Evolutionary conservation across 371 early-diverging fungal species (phyloP), one percentile per base, ranked within the genome.

Genomic region (Zychaea mexicana): DNA sequence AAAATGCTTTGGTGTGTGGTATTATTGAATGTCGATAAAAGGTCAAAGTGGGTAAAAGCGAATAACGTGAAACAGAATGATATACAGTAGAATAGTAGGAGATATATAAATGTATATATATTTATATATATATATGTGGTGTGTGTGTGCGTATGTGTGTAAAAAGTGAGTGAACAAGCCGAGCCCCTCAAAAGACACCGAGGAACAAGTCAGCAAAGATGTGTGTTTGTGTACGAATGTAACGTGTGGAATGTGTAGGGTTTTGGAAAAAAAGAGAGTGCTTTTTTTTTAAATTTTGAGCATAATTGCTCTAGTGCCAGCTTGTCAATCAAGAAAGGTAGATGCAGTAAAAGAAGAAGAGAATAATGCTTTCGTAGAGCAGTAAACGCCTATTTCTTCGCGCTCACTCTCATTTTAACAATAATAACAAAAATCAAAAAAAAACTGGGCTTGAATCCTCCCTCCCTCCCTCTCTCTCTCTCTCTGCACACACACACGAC

Each of bases 311-410:
- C 45, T 12, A n/a, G 45, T 17, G 45, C 45, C 26, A 24, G 49
- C 49, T 49, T 49, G 49, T 49, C 49, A 49, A 49, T 49, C 49
- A 49, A 49, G 49, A 22, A 49, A 49, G 12, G 26, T 2, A 49
- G 24, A 49, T 22, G 6, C 19, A 49, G n/a, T 0, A 49, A 49
- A 19, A 24, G 1, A 13, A 49, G 22, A 49, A 5, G 49, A 6
- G 24, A 49, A 49, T 22, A 19, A 49, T 13, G 42, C 7, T 42
- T 17, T 42, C n/a, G n/a, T 42, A 42, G n/a, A 42, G 42, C 42
- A 42, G n/a, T 12, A 15, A n/a, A n/a, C n/a, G 7, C 17, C 42
- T 12, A n/a, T 42, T 17, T 33, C 12, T 33, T 33, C 33, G 42
- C 42, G 42, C 7, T 12, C 15, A 42, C 2, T 7, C 7, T 17